These are phyloP conservation scores for Suillus placidus DNA, from an alignment of 768 basidiomycete species.

Conservation along the genomic window DNA sequence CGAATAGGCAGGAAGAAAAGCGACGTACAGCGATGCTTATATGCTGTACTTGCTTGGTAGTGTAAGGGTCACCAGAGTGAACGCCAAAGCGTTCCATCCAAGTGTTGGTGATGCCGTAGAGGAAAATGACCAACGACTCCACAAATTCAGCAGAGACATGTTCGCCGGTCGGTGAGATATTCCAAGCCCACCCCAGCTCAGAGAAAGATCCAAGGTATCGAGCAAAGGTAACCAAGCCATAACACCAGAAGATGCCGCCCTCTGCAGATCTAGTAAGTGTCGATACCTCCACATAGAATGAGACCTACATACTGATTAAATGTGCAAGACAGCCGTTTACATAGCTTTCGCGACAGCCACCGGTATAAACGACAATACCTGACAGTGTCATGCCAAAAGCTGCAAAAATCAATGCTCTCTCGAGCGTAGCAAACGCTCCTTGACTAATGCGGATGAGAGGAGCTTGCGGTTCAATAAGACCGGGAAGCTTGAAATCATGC, in stretches of 20 bases:
- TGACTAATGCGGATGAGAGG: constrained; percentile 46
- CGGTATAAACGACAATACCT: constrained; percentile 83
- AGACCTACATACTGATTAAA: constrained; percentile 71
- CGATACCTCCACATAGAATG: too few relatives aligned
- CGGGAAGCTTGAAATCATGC: constrained; percentile 39
- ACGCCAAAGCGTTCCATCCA: constrained; percentile 98
- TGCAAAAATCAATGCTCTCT: constrained; percentile 69
- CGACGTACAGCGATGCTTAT: constrained; percentile 82
- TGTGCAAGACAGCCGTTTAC: constrained; percentile 88
- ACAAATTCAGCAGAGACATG: constrained; percentile 72
- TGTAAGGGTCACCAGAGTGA: constrained; percentile 76
- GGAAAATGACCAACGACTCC: constrained; percentile 80
- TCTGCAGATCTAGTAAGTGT: constrained; percentile 44
- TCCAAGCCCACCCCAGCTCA: constrained; percentile 95
- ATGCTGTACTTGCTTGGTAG: constrained; percentile 91
- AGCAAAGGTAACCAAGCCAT: constrained; percentile 86
- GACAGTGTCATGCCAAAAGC: constrained; percentile 67
- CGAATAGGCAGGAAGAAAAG: not conserved
- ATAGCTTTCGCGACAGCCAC: constrained; percentile 79
- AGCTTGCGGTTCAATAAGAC: constrained; percentile 18
- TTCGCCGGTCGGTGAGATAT: constrained; percentile 56
- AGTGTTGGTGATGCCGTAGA: constrained; percentile 88
- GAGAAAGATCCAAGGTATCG: constrained; percentile 92
- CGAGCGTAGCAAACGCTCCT: constrained; percentile 53
- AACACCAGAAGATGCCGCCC: constrained; percentile 92